phyloP scores from a whole-genome alignment of 2,329 filamentous ascomycete species.

The Aureobasidium sp. region DNA sequence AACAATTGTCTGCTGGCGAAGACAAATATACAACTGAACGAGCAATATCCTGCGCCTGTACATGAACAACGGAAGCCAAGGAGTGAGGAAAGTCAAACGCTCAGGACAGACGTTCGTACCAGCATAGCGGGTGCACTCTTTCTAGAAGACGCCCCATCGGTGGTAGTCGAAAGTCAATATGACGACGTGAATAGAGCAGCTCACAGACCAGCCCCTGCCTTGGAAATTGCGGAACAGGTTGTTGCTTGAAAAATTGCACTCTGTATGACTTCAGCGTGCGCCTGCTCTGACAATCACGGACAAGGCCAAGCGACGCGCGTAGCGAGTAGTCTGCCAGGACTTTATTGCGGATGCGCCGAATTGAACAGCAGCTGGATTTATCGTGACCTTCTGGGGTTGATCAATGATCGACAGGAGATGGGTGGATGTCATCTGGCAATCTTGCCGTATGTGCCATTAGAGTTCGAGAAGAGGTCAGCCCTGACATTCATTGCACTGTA shows the following conservation, averaged over 20 bases:
- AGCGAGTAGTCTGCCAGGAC: not conserved
- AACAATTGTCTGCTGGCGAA: not conserved
- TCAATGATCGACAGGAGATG: constrained; percentile 2
- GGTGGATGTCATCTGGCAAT: not conserved
- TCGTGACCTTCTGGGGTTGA: not conserved
- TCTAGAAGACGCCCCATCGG: constrained; percentile 4
- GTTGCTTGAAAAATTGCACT: not conserved
- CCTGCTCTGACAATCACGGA: too few species aligned
- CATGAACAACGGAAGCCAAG: not conserved
- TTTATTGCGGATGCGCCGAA: not conserved
- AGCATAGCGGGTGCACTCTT: not conserved
- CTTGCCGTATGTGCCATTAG: constrained; percentile 1
- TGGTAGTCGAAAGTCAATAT: constrained; percentile 7
- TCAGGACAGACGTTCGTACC: constrained; percentile 8
- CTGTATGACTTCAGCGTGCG: not conserved
- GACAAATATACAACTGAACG: not conserved
- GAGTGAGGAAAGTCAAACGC: not conserved
- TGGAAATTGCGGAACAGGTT: not conserved
- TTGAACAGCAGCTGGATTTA: not conserved
- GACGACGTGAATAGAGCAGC: not conserved
- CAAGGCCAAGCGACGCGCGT: not conserved
- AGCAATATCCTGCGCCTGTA: not conserved
- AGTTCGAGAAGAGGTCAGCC: not conserved
- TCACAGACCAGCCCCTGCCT: not conserved
- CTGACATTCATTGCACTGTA: not conserved